phyloP scores from a whole-genome alignment of 2,329 filamentous ascomycete genomes.

The Dothideomycetes sp. region DNA sequence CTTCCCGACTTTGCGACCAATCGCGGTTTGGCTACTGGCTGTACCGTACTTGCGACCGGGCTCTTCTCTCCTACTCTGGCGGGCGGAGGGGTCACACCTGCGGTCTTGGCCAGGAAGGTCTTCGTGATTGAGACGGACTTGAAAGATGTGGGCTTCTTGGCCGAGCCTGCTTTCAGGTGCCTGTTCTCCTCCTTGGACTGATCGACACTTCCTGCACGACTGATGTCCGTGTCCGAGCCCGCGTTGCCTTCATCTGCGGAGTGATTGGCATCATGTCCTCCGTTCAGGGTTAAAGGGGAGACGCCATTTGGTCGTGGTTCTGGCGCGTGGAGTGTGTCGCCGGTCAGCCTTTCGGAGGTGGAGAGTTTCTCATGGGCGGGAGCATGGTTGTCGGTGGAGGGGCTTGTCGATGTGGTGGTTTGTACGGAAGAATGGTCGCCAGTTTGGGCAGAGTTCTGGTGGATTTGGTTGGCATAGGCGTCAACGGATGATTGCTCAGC shows the following conservation, averaged over 20 bases:
- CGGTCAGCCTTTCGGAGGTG: neutral
- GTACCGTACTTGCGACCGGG: conserved; percentile 35
- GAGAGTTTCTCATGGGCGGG: neutral
- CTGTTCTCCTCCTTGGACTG: conserved; percentile 46
- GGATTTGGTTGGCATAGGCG: conserved; percentile 43
- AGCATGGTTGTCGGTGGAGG: conserved; percentile 13
- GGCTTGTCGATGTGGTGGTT: conserved; percentile 21
- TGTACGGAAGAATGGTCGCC: conserved; percentile 33
- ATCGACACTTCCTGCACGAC: conserved; percentile 42
- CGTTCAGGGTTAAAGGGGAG: neutral
- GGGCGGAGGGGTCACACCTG: conserved; percentile 33
- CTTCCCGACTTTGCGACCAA: conserved; percentile 67
- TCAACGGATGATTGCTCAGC: conserved; percentile 52
- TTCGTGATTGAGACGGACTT: conserved; percentile 80
- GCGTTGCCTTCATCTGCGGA: conserved; percentile 50
- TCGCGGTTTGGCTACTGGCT: conserved; percentile 52
- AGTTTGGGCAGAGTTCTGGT: conserved; percentile 23
- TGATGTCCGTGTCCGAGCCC: conserved; percentile 66
- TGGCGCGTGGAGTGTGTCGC: neutral
- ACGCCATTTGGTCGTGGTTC: neutral
- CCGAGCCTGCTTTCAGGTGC: conserved; percentile 46
- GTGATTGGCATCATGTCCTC: neutral
- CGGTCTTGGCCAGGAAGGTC: conserved; percentile 68
- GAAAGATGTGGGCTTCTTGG: conserved; percentile 69
- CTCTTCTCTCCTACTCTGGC: conserved; percentile 45